A percentile compares a stretch with the other conserved stretches of the same genome.
Evolutionary conservation across 495 filamentous ascomycete genomes (phyloP).

Genomic region (Oidiodendron maius): DNA sequence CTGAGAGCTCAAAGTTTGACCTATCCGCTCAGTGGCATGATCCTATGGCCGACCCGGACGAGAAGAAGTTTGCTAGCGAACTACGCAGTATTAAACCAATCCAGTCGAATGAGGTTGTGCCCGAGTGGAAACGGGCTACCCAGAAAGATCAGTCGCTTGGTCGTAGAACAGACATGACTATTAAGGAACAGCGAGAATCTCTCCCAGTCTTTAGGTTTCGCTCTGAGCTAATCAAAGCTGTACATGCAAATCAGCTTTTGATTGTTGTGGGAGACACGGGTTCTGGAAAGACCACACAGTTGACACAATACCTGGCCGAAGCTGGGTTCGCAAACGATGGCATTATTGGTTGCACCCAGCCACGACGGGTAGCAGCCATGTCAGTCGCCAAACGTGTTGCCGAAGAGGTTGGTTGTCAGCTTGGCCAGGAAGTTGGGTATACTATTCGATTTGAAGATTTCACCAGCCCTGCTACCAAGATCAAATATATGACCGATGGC

Average conservation of each 20-base stretch:
- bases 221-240: slow-evolving; percentile 80
- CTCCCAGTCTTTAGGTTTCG: slow-evolving; percentile 90
- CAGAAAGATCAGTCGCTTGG: slow-evolving; percentile 81
- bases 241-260: slow-evolving; percentile 80
- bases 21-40: slow-evolving; percentile 93
- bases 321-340: slow-evolving; percentile 84
- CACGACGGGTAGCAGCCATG: slow-evolving; percentile 94
- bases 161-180: slow-evolving; percentile 82
- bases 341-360: slow-evolving; percentile 96
- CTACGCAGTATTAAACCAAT: slow-evolving; percentile 48
- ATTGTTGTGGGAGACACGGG: slow-evolving; percentile 98
- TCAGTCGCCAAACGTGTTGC: slow-evolving; percentile 94
- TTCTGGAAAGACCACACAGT: slow-evolving; percentile 93
- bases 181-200: slow-evolving; percentile 89
- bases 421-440: slow-evolving; percentile 93
- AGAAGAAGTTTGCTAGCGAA: slow-evolving; percentile 82
- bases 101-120: slow-evolving; percentile 57
- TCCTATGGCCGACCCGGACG: slow-evolving; percentile 81
- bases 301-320: slow-evolving; percentile 93
- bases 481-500: slow-evolving; percentile 99
- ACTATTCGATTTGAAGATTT: slow-evolving; percentile 97
- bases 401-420: slow-evolving; percentile 87
- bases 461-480: slow-evolving; percentile 81
- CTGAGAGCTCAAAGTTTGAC: slow-evolving; percentile 75
- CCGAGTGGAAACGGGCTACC: slow-evolving; percentile 88